Evolutionary conservation across 179 eudicot species (phyloP).

Genomic region (Silene coronaria): DNA sequence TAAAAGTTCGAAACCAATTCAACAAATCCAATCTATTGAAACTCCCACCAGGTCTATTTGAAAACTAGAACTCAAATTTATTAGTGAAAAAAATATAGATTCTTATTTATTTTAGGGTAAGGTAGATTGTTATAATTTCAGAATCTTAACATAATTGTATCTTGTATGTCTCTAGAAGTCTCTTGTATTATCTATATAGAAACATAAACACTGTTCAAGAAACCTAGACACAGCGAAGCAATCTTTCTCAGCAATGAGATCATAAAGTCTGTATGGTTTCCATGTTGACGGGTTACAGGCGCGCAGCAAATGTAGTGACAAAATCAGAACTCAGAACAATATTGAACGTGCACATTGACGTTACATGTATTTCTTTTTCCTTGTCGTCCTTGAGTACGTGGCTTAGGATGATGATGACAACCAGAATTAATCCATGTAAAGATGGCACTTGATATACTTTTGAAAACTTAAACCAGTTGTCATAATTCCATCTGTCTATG

Average conservation of each 20-base stretch:
- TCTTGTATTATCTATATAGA: no score
- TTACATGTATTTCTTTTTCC: background rate
- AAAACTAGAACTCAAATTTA: background rate
- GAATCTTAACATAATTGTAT: no score
- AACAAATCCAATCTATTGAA: background rate
- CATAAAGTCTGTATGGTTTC: background rate
- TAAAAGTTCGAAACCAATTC: background rate
- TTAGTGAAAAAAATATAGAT: background rate
- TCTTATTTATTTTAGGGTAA: no score
- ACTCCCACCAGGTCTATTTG: background rate
- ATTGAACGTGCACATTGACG: background rate
- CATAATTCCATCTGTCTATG: constrained; percentile 1
- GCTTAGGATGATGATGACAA: background rate
- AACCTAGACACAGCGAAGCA: background rate
- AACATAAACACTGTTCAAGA: background rate
- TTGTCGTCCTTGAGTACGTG: background rate
- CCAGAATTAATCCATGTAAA: constrained; percentile 10
- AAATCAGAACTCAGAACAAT: background rate
- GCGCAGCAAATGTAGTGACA: background rate
- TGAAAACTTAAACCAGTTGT: background rate
- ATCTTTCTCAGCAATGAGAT: background rate
- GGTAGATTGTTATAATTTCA: no score
- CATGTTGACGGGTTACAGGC: background rate
- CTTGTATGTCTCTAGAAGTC: no score
- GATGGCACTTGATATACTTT: background rate